These are phyloP conservation scores for Lachancea waltii DNA, from an alignment of 805 yeast species.

Conservation along the genomic window DNA sequence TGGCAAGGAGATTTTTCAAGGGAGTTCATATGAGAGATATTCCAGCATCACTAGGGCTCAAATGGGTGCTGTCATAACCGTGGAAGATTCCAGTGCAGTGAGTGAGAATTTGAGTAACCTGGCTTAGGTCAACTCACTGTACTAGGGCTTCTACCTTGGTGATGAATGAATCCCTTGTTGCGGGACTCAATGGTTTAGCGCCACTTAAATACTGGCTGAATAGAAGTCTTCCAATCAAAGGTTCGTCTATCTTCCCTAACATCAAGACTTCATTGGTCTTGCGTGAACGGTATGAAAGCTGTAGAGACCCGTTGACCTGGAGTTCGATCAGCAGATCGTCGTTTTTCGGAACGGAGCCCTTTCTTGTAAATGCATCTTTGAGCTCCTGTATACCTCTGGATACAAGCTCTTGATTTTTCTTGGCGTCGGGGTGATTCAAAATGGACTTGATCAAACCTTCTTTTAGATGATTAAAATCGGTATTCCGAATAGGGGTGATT, in stretches of 20 bases:
- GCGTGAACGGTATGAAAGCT: constrained; percentile 38
- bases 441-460: constrained; percentile 86
- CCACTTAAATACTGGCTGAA: constrained; percentile 74
- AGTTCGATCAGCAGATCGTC: constrained; percentile 58
- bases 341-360: constrained; percentile 71
- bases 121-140: background rate
- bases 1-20: constrained; percentile 6
- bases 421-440: constrained; percentile 57
- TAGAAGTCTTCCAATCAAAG: constrained; percentile 58
- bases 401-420: constrained; percentile 41
- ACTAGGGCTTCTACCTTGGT: constrained; percentile 13
- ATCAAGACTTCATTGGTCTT: constrained; percentile 31
- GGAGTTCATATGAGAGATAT: constrained; percentile 2
- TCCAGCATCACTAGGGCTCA: constrained; percentile 10
- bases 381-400: constrained; percentile 63
- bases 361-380: constrained; percentile 52
- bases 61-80: constrained; percentile 11
- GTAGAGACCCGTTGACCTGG: constrained; percentile 41
- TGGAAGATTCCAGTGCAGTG: constrained; percentile 11
- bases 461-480: constrained; percentile 82
- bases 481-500: constrained; percentile 80
- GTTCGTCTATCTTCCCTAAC: constrained; percentile 58
- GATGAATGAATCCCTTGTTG: constrained; percentile 23
- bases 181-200: constrained; percentile 29
- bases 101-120: constrained; percentile 8